phyloP scores from a whole-genome alignment of 139 green algal species.

The Limnomonas spitsbergensis region DNA sequence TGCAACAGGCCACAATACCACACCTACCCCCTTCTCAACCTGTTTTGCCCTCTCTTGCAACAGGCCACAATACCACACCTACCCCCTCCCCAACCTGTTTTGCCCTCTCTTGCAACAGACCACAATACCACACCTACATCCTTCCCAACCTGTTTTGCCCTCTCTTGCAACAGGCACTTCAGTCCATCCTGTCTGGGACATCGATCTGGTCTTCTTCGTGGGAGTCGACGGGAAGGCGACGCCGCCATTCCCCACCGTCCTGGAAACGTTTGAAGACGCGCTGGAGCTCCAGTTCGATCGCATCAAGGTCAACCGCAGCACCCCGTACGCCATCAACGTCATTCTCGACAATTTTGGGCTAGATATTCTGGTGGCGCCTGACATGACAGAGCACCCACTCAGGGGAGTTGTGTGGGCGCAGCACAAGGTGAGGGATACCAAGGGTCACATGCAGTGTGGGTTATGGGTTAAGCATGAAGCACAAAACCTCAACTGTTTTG shows the following conservation, averaged over 20 bases:
- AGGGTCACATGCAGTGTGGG: too few species aligned
- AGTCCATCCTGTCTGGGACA: neutral
- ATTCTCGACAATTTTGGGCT: neutral
- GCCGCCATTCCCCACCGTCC: neutral
- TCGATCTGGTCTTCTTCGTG: neutral
- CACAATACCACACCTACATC: too few species aligned
- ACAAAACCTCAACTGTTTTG: too few species aligned
- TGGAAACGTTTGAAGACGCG: neutral
- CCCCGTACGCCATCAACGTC: neutral
- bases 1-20: too few species aligned
- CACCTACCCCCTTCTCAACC: too few species aligned
- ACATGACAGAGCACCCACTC: neutral
- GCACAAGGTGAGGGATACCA: neutral
- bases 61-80: too few species aligned
- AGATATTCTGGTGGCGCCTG: neutral
- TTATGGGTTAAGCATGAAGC: too few species aligned
- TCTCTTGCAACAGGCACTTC: neutral
- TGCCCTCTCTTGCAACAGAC: too few species aligned
- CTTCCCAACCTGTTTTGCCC: too few species aligned
- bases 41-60: too few species aligned
- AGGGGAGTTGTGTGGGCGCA: neutral
- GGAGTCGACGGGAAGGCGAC: neutral
- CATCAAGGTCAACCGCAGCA: neutral
- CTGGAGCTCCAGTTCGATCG: neutral
- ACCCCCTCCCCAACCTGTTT: too few species aligned